Percentiles rank a stretch among this genome's conserved stretches.
These are phyloP conservation scores for Ophiostoma quercus DNA, from an alignment of 2,329 filamentous ascomycete genomes.

Conservation along the genomic window DNA sequence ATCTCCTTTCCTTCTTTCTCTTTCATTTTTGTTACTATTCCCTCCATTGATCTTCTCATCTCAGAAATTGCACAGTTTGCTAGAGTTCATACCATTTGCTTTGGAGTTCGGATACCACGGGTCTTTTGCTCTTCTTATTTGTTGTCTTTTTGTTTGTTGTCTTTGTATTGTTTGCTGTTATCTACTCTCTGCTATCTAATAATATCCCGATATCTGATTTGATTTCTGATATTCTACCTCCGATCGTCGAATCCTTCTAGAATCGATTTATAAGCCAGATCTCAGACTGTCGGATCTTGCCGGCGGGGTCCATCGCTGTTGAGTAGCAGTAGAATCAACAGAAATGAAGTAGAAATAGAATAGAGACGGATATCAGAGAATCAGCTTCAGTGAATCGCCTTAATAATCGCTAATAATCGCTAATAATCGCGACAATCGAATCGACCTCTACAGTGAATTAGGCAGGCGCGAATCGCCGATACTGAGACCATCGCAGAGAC, in stretches of 20 bases:
- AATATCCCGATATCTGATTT: not conserved
- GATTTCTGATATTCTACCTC: not conserved
- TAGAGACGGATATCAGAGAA: too few relatives aligned
- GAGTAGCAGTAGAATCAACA: too few relatives aligned
- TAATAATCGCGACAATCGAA: not conserved
- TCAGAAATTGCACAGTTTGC: slow-evolving; percentile 13
- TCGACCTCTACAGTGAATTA: not conserved
- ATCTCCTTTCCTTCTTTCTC: not conserved
- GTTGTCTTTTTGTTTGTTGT: not conserved
- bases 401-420: not conserved
- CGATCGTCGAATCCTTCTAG: not conserved
- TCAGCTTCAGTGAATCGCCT: too few relatives aligned
- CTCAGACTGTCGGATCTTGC: not conserved
- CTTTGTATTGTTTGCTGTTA: not conserved
- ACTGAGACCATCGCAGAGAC: slow-evolving; percentile 10
- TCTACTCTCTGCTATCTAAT: not conserved
- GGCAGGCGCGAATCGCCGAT: not conserved
- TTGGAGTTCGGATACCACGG: slow-evolving; percentile 14
- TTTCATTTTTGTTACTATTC: not conserved
- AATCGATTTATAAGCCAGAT: not conserved
- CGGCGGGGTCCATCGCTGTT: slow-evolving; percentile 9
- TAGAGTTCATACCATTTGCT: slow-evolving; percentile 14
- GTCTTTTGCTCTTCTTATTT: not conserved
- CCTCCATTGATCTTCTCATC: slow-evolving; percentile 7
- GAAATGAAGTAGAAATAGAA: too few relatives aligned